Conservation (phyloP, 1,284 basidiomycete species). For the Austroboletus niveus region DNA sequence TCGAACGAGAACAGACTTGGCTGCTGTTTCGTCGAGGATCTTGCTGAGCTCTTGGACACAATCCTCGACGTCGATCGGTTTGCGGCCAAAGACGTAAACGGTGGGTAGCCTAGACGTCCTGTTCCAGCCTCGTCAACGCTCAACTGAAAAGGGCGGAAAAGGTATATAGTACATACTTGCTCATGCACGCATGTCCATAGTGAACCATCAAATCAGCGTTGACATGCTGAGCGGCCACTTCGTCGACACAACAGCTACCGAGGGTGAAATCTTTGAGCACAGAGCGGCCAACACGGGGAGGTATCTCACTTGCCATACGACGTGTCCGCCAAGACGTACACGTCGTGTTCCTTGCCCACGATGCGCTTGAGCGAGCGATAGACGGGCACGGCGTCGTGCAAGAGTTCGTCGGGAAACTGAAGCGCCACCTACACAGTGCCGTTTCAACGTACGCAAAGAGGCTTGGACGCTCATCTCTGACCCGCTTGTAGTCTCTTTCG, state of each 20-base stretch:
- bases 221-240: slow-evolving; percentile 93
- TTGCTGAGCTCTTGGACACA: slow-evolving; percentile 48
- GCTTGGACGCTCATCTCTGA: slow-evolving; percentile 30
- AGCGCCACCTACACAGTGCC: slow-evolving; percentile 67
- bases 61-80: slow-evolving; percentile 48
- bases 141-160: background rate
- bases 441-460: slow-evolving; percentile 5
- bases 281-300: background rate
- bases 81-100: slow-evolving; percentile 82
- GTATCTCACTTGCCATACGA: slow-evolving; percentile 86
- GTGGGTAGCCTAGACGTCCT: slow-evolving; percentile 81
- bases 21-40: slow-evolving; percentile 22
- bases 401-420: slow-evolving; percentile 94
- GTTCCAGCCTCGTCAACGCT: slow-evolving; percentile 1
- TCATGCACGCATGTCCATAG: slow-evolving; percentile 96
- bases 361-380: slow-evolving; percentile 65
- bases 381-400: slow-evolving; percentile 87
- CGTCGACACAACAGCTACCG: slow-evolving; percentile 91
- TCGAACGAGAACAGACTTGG: slow-evolving; percentile 49
- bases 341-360: slow-evolving; percentile 53
- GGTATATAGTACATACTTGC: slow-evolving; percentile 53
- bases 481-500: slow-evolving; percentile 56
- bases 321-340: slow-evolving; percentile 94
- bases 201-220: slow-evolving; percentile 92
- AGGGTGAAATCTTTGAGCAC: slow-evolving; percentile 2